phyloP scores from a whole-genome alignment of 2,329 filamentous ascomycete genomes.

The Penicillium sclerotiorum region DNA sequence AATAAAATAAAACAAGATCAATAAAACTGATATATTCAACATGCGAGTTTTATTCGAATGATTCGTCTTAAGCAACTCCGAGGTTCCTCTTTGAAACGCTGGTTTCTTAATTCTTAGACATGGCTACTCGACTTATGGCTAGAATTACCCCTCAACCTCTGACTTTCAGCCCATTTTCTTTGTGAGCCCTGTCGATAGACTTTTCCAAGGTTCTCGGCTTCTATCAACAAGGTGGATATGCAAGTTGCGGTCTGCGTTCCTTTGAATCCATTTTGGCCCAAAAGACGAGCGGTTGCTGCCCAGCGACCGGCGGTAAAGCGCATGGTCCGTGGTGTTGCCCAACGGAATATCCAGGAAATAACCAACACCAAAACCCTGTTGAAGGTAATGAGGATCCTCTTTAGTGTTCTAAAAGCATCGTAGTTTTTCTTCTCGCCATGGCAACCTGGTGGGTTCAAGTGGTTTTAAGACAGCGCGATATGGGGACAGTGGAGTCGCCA shows the following conservation, averaged over 20 bases:
- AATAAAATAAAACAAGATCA: no score
- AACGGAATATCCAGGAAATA: conserved; percentile 17
- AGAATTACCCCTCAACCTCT: conserved; percentile 2
- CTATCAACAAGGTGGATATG: conserved; percentile 7
- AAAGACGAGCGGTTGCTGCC: conserved; percentile 33
- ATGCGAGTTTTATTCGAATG: no score
- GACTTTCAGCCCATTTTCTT: conserved; percentile 10
- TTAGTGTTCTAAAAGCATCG: no score
- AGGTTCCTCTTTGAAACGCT: no score
- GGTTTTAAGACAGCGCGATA: conserved; percentile 9
- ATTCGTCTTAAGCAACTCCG: no score
- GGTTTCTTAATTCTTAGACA: no score
- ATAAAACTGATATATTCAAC: no score
- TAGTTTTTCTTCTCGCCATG: conserved; percentile 21
- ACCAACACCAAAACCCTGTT: neutral
- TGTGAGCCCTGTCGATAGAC: conserved; percentile 3
- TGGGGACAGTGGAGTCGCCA: conserved; percentile 24
- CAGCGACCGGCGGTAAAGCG: conserved; percentile 39
- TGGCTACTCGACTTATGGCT: no score
- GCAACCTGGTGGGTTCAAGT: conserved; percentile 19
- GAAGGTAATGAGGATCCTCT: neutral
- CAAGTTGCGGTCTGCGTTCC: conserved; percentile 32
- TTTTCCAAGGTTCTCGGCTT: conserved; percentile 1
- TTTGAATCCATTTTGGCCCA: conserved; percentile 20
- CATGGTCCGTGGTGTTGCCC: conserved; percentile 29